Base-by-base conservation (phyloP, 2,329 filamentous ascomycete species). In the Penicillium palitans region DNA sequence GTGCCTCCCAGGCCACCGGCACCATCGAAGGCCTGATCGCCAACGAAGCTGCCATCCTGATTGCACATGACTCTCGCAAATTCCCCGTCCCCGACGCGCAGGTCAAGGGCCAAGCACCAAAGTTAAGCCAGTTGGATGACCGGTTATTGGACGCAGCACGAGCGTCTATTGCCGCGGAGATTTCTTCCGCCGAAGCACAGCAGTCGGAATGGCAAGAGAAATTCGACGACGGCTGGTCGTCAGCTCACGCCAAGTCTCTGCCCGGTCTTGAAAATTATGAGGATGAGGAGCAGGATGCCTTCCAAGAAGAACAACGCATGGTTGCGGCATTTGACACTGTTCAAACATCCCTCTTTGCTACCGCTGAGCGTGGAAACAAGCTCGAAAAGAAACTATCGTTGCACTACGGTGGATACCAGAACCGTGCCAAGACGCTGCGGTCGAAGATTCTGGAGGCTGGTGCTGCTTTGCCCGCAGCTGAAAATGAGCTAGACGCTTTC, bases 321-420 rank as follows among this genome's bases (percentile, higher is more conserved):
- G 82, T 83, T 33, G 79, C 85, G 65, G 87, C 90, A 2, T 95
- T 96, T 64, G 87, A 95, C 62, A 83, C 82, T 46, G 84, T 92
- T 2, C 90, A 95, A 75, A 84, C 90, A 47, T 81, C 84, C 8
- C 89, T 96, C 61, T 83, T 90, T 66, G 79, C 83, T 3, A 86
- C 87, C 0, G 95, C 93, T 3, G 88, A 93, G 66, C 84, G 88
- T 57, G 90, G 90, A 54, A 91, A 91, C 71, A 96, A 93, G 75
- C 80, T 96, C 1, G 93, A 98, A 77, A 96, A 96, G 84, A 97
- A 95, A 76, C 84, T 99, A n/a, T 82, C 83, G 0, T 81, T 96
- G 54, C 88, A 95, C 68, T 86, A 96, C 2, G 93, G 93, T 25
- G 95, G 95, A 15, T 99, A 99, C 77, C 88, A 93, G 73, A 87